Base-by-base conservation (phyloP, 1,284 basidiomycete genomes). In the Pascua guehoae region DNA sequence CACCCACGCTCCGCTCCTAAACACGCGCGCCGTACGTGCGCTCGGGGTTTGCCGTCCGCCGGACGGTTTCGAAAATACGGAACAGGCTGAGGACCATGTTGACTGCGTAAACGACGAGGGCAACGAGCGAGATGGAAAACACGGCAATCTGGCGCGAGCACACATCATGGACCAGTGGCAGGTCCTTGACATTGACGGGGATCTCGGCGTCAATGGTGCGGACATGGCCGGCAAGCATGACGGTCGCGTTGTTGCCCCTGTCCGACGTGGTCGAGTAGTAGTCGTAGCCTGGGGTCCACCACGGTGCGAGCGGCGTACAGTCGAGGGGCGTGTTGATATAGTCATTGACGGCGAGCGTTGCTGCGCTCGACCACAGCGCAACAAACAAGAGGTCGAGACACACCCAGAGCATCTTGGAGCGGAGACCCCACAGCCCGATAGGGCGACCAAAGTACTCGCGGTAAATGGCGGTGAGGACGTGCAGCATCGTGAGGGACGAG, bases 371-470 rank as follows among this genome's bases (percentile, higher is more conserved):
- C 75, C 75, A 75, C 12, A 76, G 56, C 0, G 68, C 75, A 54
- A 83, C 78, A 56, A 83, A 83, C 43, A 82, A 61, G 38, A 84
- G 70, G 63, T 81, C 80, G 14, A 75, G 56, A 51, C 74, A 74
- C 11, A 75, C 74, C 74, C 73, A 79, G 18, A 75, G 62, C 74
- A 79, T 79, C 61, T 81, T 80, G 47, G 72, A 76, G 32, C 76
- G 69, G 41, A 80, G 69, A 32, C 69, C 72, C 82, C 82, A 84
- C 5, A 84, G 70, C 5, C 82, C 82, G 60, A 83, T 82, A 1
- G 82, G 82, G 18, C 75, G 71, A 14, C 81, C 81, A 65, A 80
- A 81, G 67, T 82, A 82, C 66, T 84, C 81, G 41, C 78, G 69
- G 66, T 77, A 74, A 36, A 79, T 74, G 12, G 77, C 78, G 14